Evolutionary conservation across 108 stramenopile species (phyloP).

Genomic region (Cyclotella sp.): DNA sequence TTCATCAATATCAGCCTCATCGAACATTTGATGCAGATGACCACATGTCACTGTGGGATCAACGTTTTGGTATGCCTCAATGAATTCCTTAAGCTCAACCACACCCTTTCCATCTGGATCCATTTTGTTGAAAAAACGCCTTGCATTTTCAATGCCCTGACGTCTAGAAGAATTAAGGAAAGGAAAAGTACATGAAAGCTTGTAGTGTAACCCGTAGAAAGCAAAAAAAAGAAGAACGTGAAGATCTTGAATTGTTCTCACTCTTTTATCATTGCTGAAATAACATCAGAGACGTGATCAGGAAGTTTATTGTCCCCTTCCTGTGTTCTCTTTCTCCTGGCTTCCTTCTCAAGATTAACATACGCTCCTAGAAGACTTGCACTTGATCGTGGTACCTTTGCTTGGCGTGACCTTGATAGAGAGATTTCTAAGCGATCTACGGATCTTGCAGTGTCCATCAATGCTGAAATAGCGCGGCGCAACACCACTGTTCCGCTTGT

Average conservation of each 20-base stretch:
- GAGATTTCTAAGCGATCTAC: slow-evolving; percentile 52
- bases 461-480: slow-evolving; percentile 20
- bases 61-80: slow-evolving; percentile 49
- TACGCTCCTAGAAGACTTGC: slow-evolving; percentile 67
- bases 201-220: background rate
- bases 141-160: slow-evolving; percentile 52
- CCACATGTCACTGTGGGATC: slow-evolving; percentile 30
- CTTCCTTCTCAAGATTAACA: slow-evolving; percentile 63
- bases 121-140: slow-evolving; percentile 47
- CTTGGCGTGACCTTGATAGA: slow-evolving; percentile 48
- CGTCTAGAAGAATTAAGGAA: background rate
- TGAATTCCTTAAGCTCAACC: slow-evolving; percentile 46
- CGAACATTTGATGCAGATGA: slow-evolving; percentile 43
- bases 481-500: slow-evolving; percentile 16
- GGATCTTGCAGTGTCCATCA: slow-evolving; percentile 25
- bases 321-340: slow-evolving; percentile 35
- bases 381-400: slow-evolving; percentile 40
- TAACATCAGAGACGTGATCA: slow-evolving; percentile 22
- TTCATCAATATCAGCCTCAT: slow-evolving; percentile 53
- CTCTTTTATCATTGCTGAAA: slow-evolving; percentile 43
- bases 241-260: background rate
- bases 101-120: slow-evolving; percentile 42
- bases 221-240: background rate
- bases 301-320: slow-evolving; percentile 6
- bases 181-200: background rate